Percentiles rank a stretch among this genome's conserved stretches.
These are phyloP conservation scores for Rhypophila decipiens DNA, from an alignment of 495 filamentous ascomycete genomes.

Conservation along the genomic window DNA sequence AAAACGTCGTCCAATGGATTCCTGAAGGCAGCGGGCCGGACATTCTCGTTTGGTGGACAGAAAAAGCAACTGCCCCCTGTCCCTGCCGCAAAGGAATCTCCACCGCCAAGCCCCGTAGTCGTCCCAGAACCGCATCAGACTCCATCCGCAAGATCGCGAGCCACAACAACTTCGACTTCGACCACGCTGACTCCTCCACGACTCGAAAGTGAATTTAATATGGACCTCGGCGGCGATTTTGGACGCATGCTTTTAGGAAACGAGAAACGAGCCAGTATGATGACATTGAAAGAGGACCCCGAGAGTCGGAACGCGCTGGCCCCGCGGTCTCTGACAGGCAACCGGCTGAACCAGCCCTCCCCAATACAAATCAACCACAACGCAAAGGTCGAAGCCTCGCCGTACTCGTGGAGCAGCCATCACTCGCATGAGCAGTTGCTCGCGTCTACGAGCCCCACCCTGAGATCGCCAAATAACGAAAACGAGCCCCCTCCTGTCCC, in stretches of 20 bases:
- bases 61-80: constrained; percentile 42
- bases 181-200: constrained; percentile 68
- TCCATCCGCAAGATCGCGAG: constrained; percentile 33
- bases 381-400: constrained; percentile 50
- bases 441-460: constrained; percentile 27
- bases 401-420: constrained; percentile 63
- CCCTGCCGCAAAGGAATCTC: constrained; percentile 33
- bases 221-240: constrained; percentile 57
- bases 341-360: constrained; percentile 40
- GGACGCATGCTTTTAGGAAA: constrained; percentile 59
- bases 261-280: constrained; percentile 50
- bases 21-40: constrained; percentile 61
- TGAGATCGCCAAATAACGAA: constrained; percentile 22
- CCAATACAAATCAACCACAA: constrained; percentile 55
- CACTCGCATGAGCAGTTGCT: constrained; percentile 60
- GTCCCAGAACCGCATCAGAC: constrained; percentile 24
- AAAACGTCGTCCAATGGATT: constrained; percentile 43
- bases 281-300: constrained; percentile 31
- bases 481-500: constrained; percentile 27
- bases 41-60: constrained; percentile 66
- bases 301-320: constrained; percentile 20
- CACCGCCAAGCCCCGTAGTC: constrained; percentile 28
- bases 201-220: constrained; percentile 52
- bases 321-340: constrained; percentile 29
- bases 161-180: constrained; percentile 42